Evolutionary conservation across 2,329 filamentous ascomycete species (phyloP).

Genomic region (Dactylella cylindrospora): DNA sequence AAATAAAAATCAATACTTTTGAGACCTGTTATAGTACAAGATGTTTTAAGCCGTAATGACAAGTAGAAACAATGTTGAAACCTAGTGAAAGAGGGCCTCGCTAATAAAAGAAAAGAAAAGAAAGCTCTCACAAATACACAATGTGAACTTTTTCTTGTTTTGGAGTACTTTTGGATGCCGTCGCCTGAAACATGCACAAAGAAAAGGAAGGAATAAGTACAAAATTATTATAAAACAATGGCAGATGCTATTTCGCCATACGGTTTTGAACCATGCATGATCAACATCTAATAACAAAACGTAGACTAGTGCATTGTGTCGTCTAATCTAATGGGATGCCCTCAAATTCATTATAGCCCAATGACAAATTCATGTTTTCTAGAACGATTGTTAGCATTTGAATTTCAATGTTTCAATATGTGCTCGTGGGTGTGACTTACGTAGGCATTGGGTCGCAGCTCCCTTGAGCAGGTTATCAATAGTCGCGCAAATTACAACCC

Average conservation of each 20-base stretch:
- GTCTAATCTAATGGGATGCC: slow-evolving; percentile 68
- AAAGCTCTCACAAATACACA: slow-evolving; percentile 5
- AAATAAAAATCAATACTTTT: no score
- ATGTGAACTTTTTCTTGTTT: slow-evolving; percentile 3
- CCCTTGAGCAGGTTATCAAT: slow-evolving; percentile 95
- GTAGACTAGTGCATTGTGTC: no score
- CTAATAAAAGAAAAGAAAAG: no score
- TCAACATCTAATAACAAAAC: background rate
- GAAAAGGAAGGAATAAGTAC: background rate
- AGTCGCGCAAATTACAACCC: slow-evolving; percentile 89
- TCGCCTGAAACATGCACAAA: background rate
- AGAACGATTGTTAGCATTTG: slow-evolving; percentile 41
- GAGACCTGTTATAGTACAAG: no score
- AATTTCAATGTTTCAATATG: background rate
- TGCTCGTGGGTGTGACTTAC: slow-evolving; percentile 59
- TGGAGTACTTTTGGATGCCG: slow-evolving; percentile 9
- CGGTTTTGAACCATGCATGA: slow-evolving; percentile 3
- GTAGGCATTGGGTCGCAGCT: slow-evolving; percentile 86
- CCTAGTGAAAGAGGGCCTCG: no score
- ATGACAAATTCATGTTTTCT: slow-evolving; percentile 93
- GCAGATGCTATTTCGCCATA: background rate
- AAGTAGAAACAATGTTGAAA: no score
- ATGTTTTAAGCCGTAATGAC: no score
- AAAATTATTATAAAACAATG: background rate
- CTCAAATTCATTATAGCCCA: slow-evolving; percentile 84